Base-by-base conservation (phyloP, 2,329 filamentous ascomycete genomes). In the Graphilbum ipis-grandicollis region DNA sequence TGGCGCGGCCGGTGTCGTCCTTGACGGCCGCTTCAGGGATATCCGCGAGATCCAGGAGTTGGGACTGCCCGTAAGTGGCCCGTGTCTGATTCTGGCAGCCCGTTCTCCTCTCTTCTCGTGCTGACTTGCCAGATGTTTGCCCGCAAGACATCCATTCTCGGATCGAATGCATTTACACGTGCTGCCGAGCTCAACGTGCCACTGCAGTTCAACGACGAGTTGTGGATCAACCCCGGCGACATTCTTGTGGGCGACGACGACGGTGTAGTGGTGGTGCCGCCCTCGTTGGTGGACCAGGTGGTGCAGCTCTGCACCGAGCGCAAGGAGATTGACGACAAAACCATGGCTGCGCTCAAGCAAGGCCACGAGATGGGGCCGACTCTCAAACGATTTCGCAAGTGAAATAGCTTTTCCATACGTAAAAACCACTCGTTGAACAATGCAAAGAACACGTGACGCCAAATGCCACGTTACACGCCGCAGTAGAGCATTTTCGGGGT, bases 21-120 rank as follows among this genome's bases (percentile, higher is more conserved):
- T 71, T 23, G 66, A 70, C 46, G 66, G 66, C 4, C 54, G 63
- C 4, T 55, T 69, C 38, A 58, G 66, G 9, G 66, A 70, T 44
- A 48, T 71, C 19, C 56, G 66, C 42, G 66, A 70, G 50, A 66
- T 71, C 46, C 59, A 65, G 7, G 61, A 57, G 18, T 47, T 68
- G 17, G 48, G 49, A 0, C 68, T 56, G 39, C 62, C 64, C 5
- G 60, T 62, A 39, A 18, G 26, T 28, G 10, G 8, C 26, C 9
- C 26, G 6, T 13, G 8, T 13, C 26, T 13, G 5, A 5, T 13
- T 13, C 26, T 28, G 26, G 8, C 6, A 7, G 21, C 31, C 12
- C 19, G 14, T 26, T 9, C 12, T 10, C 15, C 4, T 34, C 29
- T 15, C 2, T 34, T 14, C 12, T 26, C 14, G 9, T 28, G 9